Base-by-base conservation (phyloP, 2,329 filamentous ascomycete species). In the Monascus ruber region DNA sequence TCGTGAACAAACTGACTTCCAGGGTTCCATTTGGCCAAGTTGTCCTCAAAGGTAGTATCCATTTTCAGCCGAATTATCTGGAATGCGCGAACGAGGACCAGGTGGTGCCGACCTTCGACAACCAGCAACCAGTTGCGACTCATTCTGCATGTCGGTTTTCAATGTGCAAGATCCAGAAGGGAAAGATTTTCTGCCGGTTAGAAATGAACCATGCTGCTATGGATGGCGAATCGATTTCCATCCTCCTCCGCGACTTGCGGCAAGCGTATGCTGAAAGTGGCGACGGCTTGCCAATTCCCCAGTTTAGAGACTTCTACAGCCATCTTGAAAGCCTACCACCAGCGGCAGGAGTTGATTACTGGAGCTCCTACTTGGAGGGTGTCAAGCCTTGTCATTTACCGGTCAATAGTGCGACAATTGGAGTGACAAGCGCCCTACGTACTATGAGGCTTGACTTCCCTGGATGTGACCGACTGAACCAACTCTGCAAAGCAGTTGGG, bases 191-290 rank as follows among this genome's bases (percentile, higher is more conserved):
- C 46, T 64, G 65, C 33, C 66, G 66, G 31, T 52, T 74, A 8
- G 71, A 74, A 39, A 55, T 75, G 11, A 73, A 65, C 44, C 71
- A 74, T 45, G 66, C 64, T 6, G 65, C 71, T 26, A 70, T 68
- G 55, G 72, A 75, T 51, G 72, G 71, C 1, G 62, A 60, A 31
- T 73, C 71, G 0, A 66, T 73, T 33, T 63, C 68, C 0, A 66
- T 71, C 34, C 59, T 74, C 4, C 49, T 71, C 4, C 57, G 60
- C 4, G 71, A 74, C 39, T 45, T 73, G 5, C 58, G 59, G 9
- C 46, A 59, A 4, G 68, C 68, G 2, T 73, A 74, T 36, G 55
- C 59, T n/a, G 58, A 59, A 6, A 56, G 59, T n/a, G 47, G 70
- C 0, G 53, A 56, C n/a, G 51, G 55, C 9, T 56, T 55, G n/a